Evolutionary conservation across 352 stramenopile species (phyloP).

Genomic region (Discostella stelligera): DNA sequence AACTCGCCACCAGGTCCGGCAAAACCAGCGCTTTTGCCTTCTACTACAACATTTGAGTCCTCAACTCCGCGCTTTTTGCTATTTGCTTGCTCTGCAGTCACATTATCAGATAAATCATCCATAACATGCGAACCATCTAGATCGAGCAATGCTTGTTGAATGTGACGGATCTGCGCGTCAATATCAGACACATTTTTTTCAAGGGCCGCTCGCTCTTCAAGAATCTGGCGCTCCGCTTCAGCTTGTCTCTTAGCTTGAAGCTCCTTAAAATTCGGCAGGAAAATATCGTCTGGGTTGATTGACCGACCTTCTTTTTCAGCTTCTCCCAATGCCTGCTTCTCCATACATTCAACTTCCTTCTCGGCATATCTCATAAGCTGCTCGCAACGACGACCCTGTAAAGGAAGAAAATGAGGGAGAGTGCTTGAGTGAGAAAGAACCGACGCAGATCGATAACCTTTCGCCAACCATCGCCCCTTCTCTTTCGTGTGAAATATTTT

Average conservation of each 20-base stretch:
- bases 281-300: slow-evolving; percentile 35
- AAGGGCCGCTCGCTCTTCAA: slow-evolving; percentile 54
- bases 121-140: slow-evolving; percentile 38
- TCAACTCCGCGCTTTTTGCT: slow-evolving; percentile 35
- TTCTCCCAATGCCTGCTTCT: slow-evolving; percentile 70
- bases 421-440: neutral
- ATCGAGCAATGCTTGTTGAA: slow-evolving; percentile 52
- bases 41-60: slow-evolving; percentile 11
- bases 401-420: neutral
- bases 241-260: slow-evolving; percentile 55
- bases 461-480: neutral
- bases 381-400: slow-evolving; percentile 66
- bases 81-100: neutral
- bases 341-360: slow-evolving; percentile 77
- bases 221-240: slow-evolving; percentile 49
- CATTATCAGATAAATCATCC: slow-evolving; percentile 39
- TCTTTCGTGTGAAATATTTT: neutral
- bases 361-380: slow-evolving; percentile 78
- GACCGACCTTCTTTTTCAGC: slow-evolving; percentile 45
- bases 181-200: slow-evolving; percentile 71
- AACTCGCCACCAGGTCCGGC: slow-evolving; percentile 65
- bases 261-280: slow-evolving; percentile 56
- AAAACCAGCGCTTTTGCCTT: slow-evolving; percentile 48
- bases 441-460: neutral
- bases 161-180: slow-evolving; percentile 62